A percentile compares a stretch with the other conserved stretches of the same genome.
These are phyloP conservation scores for Acer yangbiense DNA, from an alignment of 345 rosid genomes.

Conservation along the genomic window DNA sequence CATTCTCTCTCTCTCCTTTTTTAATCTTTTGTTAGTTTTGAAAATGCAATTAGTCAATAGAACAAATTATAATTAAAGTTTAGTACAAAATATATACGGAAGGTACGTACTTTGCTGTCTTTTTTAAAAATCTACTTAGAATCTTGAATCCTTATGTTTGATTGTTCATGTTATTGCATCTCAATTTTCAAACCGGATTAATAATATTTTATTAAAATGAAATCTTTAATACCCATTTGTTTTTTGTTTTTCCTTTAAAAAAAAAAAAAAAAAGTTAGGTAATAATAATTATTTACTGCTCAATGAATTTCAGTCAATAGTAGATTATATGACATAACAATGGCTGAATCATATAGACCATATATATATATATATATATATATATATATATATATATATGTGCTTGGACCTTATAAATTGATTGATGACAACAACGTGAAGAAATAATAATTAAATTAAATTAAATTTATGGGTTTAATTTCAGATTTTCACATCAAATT, in stretches of 20 bases:
- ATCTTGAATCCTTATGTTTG: background rate
- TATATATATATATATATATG: no score
- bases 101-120: background rate
- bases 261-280: background rate
- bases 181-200: background rate
- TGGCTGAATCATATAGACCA: no score
- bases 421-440: background rate
- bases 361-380: no score
- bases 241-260: no score
- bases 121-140: background rate
- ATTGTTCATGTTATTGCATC: background rate
- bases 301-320: background rate
- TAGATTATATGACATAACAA: background rate
- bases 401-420: background rate
- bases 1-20: no score
- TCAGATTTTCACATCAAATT: no score
- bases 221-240: background rate
- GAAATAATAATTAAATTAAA: no score
- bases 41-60: background rate
- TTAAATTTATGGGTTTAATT: no score
- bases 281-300: no score
- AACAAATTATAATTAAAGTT: background rate
- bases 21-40: background rate
- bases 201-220: no score
- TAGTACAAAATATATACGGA: background rate